Base-by-base conservation (phyloP, 345 rosid genomes). In the Conringia planisiliqua region DNA sequence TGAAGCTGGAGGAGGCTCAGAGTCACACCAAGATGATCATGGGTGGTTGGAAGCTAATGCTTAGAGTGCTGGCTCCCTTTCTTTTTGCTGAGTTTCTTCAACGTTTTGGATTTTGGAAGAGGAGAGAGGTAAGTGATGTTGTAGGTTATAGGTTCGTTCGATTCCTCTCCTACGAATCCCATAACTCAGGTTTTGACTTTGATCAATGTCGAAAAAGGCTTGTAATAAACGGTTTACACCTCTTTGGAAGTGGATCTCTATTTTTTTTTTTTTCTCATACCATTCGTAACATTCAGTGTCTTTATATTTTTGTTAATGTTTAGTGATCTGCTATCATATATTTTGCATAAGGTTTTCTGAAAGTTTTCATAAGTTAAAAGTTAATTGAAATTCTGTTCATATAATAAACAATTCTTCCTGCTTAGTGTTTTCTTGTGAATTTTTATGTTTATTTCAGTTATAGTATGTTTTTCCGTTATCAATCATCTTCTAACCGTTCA, bases 41-140 rank as follows among this genome's bases (percentile, higher is more conserved):
- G 81, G 81, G 24, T 80, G 70, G 69, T 67, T 77, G 62, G 85
- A 77, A 60, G 86, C 84, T 69, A 81, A 79, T 72, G 84, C 86
- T 36, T 84, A 84, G 61, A 82, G 61, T 63, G 70, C 52, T 72
- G 16, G 10, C 44, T 18, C 64, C 35, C 32, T 64, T 64, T 62
- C 62, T 39, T 42, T 62, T 42, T 52, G 66, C 46, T 33, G 71
- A 43, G 75, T 44, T 62, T 62, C 59, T 26, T 70, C 42, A 52
- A 39, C 26, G 13, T 43, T 75, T 68, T 60, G 55, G 48, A 29
- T 48, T 39, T 39, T 48, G 55, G 46, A 36, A 46, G 68, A 67
- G 35, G 48, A 10, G 78, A 46, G 50, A 56, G 32, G 64, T 56
- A 56, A 29, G 52, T 46, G 59, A 70, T 55, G 32, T 55, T 71